Evolutionary conservation across 2,329 filamentous ascomycete species (phyloP).

Genomic region (Dactylellina drechsleri): DNA sequence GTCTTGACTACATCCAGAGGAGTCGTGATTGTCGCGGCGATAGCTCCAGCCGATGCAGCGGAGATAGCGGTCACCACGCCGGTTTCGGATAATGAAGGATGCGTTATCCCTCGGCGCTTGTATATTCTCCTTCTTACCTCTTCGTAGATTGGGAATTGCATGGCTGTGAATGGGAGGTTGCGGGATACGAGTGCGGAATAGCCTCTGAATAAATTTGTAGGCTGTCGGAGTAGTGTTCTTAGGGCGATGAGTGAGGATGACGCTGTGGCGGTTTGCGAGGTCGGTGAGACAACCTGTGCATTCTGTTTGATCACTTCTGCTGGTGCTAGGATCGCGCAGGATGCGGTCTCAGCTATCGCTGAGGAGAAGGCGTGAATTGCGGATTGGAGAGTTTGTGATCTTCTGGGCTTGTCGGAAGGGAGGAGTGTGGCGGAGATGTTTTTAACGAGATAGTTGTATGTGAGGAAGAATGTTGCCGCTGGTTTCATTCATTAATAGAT

Average conservation of each 20-base stretch:
- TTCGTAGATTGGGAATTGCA: constrained; percentile 91
- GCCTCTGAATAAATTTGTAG: constrained; percentile 72
- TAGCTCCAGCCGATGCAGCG: constrained; percentile 76
- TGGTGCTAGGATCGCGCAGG: constrained; percentile 85
- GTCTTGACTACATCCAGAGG: constrained; percentile 92
- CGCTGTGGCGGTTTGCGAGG: constrained; percentile 63
- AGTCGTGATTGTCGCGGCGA: constrained; percentile 84
- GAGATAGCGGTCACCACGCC: constrained; percentile 77
- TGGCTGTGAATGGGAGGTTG: constrained; percentile 85
- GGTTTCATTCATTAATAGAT: neutral
- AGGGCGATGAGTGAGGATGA: constrained; percentile 68
- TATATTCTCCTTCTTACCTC: constrained; percentile 70
- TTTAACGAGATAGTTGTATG: constrained; percentile 78
- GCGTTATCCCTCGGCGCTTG: constrained; percentile 58
- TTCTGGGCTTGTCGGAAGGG: constrained; percentile 19
- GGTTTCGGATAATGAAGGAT: constrained; percentile 61
- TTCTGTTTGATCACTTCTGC: constrained; percentile 95
- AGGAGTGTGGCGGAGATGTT: constrained; percentile 64
- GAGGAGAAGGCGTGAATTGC: constrained; percentile 79
- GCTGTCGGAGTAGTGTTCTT: constrained; percentile 66
- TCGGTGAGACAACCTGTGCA: constrained; percentile 77
- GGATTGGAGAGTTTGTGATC: constrained; percentile 70
- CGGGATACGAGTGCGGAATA: constrained; percentile 83
- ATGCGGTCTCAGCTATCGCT: constrained; percentile 80
- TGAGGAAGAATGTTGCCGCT: constrained; percentile 90